Evolutionary conservation across 106 monocot genomes (phyloP), one percentile per base, ranked within the genome.

Genomic region (Amphibolis antarctica): DNA sequence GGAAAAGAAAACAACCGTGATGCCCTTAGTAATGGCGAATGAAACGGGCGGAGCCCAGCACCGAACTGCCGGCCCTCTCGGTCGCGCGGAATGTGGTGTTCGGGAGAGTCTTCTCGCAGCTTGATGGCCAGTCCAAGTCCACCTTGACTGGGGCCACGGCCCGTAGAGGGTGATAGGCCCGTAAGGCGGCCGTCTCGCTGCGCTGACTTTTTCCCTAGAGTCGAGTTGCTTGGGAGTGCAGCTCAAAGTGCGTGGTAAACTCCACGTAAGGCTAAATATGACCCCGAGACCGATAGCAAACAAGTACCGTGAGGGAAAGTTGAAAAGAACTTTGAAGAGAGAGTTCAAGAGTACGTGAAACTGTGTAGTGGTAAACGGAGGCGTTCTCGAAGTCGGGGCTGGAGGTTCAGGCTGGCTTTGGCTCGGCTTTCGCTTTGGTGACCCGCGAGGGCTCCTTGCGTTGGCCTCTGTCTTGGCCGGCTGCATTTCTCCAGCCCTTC

Each of bases 21-120:
- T 79, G 75, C 70, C 75, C 66, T 46, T 75, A 75, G 75, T 80
- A 80, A 80, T 63, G 66, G 24, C 49, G 62, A 75, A 71, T 46
- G 43, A 71, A 71, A 0, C 23, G 53, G 62, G 62, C 21, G 3
- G n/a, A 23, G 17, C 25, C 53, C 52, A 71, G 42, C 28, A 13
- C 42, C 51, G 0, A 63, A 71, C 62, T n/a, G n/a, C n/a, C n/a
- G n/a, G n/a, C n/a, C n/a, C n/a, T n/a, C n/a, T n/a, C n/a, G n/a
- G n/a, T n/a, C n/a, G n/a, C 52, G 53, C 60, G 59, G 13, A 69
- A 69, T 69, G 0, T 27, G 28, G 48, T 3, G 46, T 19, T 4
- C 0, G 7, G 10, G 0, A n/a, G 70, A 4, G 42, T 62, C 62
- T 46, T 69, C n/a, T n/a, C n/a, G 17, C 61, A 13, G 31, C 51